A percentile compares a stretch with the other conserved stretches of the same genome.
Conservation (phyloP, 2,329 filamentous ascomycete species). For the Aspergillus sojae region DNA sequence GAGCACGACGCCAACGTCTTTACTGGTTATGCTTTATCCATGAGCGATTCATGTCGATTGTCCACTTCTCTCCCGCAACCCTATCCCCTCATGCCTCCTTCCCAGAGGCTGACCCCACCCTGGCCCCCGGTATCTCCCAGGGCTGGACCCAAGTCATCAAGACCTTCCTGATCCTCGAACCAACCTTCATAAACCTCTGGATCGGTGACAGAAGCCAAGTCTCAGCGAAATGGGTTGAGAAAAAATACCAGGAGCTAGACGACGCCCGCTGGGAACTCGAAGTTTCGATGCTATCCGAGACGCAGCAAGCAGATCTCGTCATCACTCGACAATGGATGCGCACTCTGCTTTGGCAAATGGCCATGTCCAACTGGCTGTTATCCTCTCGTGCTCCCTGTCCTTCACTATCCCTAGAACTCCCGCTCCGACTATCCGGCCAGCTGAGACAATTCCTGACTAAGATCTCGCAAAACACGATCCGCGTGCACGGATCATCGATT, state of each 20-base stretch:
- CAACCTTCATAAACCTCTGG: constrained; percentile 50
- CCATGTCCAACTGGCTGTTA: constrained; percentile 51
- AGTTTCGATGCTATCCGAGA: constrained; percentile 41
- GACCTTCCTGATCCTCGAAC: constrained; percentile 49
- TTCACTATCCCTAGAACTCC: constrained; percentile 47
- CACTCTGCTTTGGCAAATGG: constrained; percentile 54
- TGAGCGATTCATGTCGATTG: constrained; percentile 58
- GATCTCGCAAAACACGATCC: constrained; percentile 52
- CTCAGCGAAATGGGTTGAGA: constrained; percentile 48
- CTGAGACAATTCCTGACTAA: constrained; percentile 46
- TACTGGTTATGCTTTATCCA: constrained; percentile 62
- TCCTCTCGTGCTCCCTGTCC: constrained; percentile 35
- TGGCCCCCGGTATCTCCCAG: constrained; percentile 44
- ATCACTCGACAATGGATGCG: constrained; percentile 55
- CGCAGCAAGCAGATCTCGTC: constrained; percentile 54
- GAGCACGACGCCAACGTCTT: constrained; percentile 50
- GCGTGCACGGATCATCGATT: constrained; percentile 59
- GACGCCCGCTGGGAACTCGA: constrained; percentile 41
- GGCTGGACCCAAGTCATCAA: constrained; percentile 51
- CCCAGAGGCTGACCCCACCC: constrained; percentile 44
- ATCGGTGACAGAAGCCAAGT: constrained; percentile 42
- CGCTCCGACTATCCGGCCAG: constrained; percentile 48
- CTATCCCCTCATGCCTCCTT: constrained; percentile 42
- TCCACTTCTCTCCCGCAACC: constrained; percentile 51
- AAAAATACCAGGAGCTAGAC: constrained; percentile 49